A percentile compares a stretch with the other conserved stretches of the same genome.
These are phyloP conservation scores for Spongospora subterranea DNA, from an alignment of 208 protist genomes.

Conservation along the genomic window DNA sequence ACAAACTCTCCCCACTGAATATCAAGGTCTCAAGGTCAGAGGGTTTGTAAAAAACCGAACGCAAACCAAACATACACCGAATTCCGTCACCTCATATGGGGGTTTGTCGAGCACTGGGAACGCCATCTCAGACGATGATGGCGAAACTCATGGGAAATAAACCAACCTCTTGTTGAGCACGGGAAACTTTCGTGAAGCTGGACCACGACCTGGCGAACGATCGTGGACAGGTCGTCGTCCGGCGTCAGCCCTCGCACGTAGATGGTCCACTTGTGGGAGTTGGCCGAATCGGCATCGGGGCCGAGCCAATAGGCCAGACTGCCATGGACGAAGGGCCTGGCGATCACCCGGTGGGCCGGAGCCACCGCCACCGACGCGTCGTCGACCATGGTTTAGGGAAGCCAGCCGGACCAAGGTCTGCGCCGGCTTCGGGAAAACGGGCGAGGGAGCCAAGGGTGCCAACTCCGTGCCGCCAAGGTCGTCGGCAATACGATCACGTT, in stretches of 20 bases:
- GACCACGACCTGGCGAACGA: constrained; percentile 11
- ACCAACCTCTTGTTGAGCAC: constrained; percentile 9
- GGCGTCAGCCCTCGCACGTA: neutral
- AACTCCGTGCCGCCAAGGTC: neutral
- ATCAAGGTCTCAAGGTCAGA: too few species aligned
- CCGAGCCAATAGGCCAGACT: neutral
- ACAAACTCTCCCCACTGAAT: constrained; percentile 46
- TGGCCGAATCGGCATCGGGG: neutral
- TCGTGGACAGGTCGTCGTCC: constrained; percentile 56
- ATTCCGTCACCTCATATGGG: constrained; percentile 19
- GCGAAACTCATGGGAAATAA: neutral
- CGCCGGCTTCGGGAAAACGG: neutral
- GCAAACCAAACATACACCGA: neutral
- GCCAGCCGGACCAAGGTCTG: neutral
- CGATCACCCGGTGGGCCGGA: neutral
- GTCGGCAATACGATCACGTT: neutral
- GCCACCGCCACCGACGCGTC: too few species aligned
- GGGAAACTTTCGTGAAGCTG: constrained; percentile 36
- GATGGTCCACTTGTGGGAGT: constrained; percentile 40
- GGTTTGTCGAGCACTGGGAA: neutral
- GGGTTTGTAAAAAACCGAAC: neutral
- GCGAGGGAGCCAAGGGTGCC: neutral
- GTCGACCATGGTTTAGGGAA: neutral
- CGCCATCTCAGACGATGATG: neutral
- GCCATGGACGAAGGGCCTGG: constrained; percentile 7